Percentiles rank a stretch among this genome's conserved stretches.
These are phyloP conservation scores for Macrocystidia cucumis DNA, from an alignment of 1,284 basidiomycete species.

Conservation along the genomic window DNA sequence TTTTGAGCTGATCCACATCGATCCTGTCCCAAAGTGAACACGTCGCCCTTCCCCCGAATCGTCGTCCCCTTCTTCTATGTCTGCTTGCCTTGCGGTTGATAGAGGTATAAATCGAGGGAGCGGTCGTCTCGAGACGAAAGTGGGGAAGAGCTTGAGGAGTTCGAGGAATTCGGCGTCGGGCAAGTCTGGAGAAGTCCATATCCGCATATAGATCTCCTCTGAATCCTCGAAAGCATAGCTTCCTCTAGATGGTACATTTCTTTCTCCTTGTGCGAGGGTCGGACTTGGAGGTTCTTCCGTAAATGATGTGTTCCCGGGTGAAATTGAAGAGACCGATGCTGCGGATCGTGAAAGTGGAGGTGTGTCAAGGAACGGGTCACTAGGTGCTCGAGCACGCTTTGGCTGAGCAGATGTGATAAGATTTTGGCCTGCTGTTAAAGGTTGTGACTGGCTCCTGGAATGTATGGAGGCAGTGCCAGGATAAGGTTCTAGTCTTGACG, in stretches of 20 bases:
- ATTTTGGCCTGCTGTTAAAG: conserved; percentile 34
- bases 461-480: conserved; percentile 24
- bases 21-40: conserved; percentile 64
- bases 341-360: conserved; percentile 45
- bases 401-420: conserved; percentile 34
- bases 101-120: conserved; percentile 54
- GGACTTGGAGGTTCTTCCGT: conserved; percentile 34
- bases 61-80: conserved; percentile 61
- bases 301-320: conserved; percentile 36
- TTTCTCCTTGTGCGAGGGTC: conserved; percentile 25
- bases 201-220: conserved; percentile 50
- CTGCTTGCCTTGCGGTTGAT: conserved; percentile 26
- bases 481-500: conserved; percentile 22
- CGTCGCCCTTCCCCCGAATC: conserved; percentile 40
- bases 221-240: conserved; percentile 34
- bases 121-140: conserved; percentile 54
- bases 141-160: conserved; percentile 59
- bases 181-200: conserved; percentile 67
- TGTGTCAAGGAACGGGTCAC: conserved; percentile 73
- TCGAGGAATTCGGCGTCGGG: conserved; percentile 56
- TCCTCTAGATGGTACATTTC: conserved; percentile 19
- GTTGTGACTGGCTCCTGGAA: conserved; percentile 48
- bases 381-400: conserved; percentile 64
- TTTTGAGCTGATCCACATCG: conserved; percentile 58
- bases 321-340: conserved; percentile 41